Conservation (phyloP, 768 basidiomycete species). For the Leccinum uliginosum region DNA sequence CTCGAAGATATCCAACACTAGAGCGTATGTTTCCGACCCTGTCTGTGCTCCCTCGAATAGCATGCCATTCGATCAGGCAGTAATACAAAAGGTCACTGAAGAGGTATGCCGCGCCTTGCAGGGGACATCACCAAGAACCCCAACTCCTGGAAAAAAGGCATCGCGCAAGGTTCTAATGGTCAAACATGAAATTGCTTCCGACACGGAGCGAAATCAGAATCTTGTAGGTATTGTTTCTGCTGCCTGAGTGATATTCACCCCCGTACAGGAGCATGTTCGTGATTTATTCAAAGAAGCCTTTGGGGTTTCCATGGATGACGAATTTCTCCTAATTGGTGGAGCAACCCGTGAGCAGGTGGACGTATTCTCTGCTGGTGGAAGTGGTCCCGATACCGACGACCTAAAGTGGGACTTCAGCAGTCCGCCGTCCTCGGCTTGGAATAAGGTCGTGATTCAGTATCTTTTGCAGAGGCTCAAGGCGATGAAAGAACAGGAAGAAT, state of each 20-base stretch:
- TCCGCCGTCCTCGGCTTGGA: background rate
- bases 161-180: background rate
- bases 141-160: background rate
- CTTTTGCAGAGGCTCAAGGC: background rate
- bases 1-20: background rate
- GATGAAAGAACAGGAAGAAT: background rate
- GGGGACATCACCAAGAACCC: background rate
- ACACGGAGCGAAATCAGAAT: background rate
- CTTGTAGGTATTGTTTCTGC: background rate
- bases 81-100: background rate
- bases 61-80: background rate
- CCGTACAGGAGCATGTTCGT: background rate
- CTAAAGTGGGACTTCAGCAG: conserved; percentile 1
- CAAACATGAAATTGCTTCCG: background rate
- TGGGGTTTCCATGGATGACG: background rate
- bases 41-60: background rate
- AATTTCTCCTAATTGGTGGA: background rate
- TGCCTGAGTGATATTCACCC: background rate
- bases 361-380: background rate
- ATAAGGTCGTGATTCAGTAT: background rate
- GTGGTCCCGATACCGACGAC: background rate
- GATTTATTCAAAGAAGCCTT: background rate
- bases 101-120: background rate
- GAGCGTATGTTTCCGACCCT: background rate
- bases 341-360: background rate